Percentiles rank a stretch among this genome's conserved stretches.
Evolutionary conservation across 2,329 filamentous ascomycete genomes (phyloP).

Genomic region (Fusarium xyrophilum): DNA sequence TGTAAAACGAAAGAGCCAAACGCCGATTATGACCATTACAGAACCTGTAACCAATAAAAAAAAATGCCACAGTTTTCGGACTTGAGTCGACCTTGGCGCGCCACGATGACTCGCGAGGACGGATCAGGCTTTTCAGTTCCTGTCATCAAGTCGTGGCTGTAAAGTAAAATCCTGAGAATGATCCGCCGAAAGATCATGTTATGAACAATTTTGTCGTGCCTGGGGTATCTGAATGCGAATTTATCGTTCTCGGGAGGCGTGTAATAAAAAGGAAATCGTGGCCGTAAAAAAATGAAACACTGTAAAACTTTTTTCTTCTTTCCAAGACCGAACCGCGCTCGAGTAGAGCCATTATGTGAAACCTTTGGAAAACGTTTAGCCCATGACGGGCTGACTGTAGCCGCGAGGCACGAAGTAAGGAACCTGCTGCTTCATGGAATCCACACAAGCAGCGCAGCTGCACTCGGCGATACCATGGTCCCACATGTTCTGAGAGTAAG

Average conservation of each 20-base stretch:
- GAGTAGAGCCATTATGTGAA: slow-evolving; percentile 29
- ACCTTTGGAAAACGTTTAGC: slow-evolving; percentile 46
- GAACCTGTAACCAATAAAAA: slow-evolving; percentile 43
- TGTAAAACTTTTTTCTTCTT: slow-evolving; percentile 41
- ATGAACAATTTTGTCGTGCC: slow-evolving; percentile 48
- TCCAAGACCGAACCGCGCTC: slow-evolving; percentile 32
- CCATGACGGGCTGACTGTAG: slow-evolving; percentile 64
- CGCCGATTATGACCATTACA: slow-evolving; percentile 47
- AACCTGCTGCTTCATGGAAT: slow-evolving; percentile 55
- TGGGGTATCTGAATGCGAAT: slow-evolving; percentile 52
- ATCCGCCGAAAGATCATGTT: slow-evolving; percentile 42
- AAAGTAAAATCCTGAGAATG: slow-evolving; percentile 38
- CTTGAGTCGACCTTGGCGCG: background rate
- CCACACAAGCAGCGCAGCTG: slow-evolving; percentile 55
- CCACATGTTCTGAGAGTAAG: slow-evolving; percentile 58
- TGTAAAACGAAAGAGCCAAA: slow-evolving; percentile 37
- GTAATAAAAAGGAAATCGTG: slow-evolving; percentile 44
- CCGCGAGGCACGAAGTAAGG: slow-evolving; percentile 57
- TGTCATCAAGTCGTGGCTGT: slow-evolving; percentile 25
- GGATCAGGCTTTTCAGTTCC: background rate
- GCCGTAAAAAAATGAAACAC: slow-evolving; percentile 42
- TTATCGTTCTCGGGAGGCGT: slow-evolving; percentile 45
- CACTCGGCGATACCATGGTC: slow-evolving; percentile 60
- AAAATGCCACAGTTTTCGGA: slow-evolving; percentile 15
- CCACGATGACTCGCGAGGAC: background rate